Conservation (phyloP, 768 basidiomycete genomes). For the Leccinum fibrillosum region DNA sequence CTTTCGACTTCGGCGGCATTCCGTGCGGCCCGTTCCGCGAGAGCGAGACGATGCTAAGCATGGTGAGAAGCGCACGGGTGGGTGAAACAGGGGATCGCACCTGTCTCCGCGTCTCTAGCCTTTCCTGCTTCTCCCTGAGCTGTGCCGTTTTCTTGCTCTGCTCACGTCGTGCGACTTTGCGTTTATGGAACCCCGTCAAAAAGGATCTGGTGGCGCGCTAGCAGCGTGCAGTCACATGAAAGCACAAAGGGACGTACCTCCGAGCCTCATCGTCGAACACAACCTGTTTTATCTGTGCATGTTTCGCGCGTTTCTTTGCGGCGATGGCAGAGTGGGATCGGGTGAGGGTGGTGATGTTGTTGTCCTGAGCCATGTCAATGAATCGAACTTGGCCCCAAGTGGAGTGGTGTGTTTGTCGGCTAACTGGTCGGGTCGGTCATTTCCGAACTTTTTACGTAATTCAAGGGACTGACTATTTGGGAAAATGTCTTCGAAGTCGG, state of each 20-base stretch:
- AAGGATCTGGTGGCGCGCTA: slow-evolving; percentile 60
- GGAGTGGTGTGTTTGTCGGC: neutral
- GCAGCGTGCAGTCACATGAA: slow-evolving; percentile 13
- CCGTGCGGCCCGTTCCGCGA: slow-evolving; percentile 72
- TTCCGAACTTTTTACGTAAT: slow-evolving; percentile 26
- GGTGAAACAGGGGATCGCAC: slow-evolving; percentile 39
- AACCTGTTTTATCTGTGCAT: slow-evolving; percentile 71
- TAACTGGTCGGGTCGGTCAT: slow-evolving; percentile 12
- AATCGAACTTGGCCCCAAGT: neutral
- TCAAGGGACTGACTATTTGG: slow-evolving; percentile 24
- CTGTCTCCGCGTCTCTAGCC: slow-evolving; percentile 73
- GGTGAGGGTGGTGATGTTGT: slow-evolving; percentile 61
- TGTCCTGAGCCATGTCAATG: slow-evolving; percentile 36
- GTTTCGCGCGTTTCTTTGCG: slow-evolving; percentile 63
- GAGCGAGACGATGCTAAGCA: slow-evolving; percentile 67
- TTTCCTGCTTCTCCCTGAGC: slow-evolving; percentile 74
- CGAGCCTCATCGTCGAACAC: slow-evolving; percentile 86
- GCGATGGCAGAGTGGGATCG: slow-evolving; percentile 60
- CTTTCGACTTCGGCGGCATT: slow-evolving; percentile 78
- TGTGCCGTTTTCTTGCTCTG: slow-evolving; percentile 69
- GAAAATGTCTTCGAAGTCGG: slow-evolving; percentile 22
- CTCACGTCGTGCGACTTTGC: slow-evolving; percentile 82
- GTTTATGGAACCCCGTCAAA: slow-evolving; percentile 90
- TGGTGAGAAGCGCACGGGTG: slow-evolving; percentile 8
- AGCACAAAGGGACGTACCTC: slow-evolving; percentile 42